Percentiles rank a stretch among this genome's conserved stretches.
Conservation (phyloP, 129 eudicot genomes). For the Kitagawia praeruptora region DNA sequence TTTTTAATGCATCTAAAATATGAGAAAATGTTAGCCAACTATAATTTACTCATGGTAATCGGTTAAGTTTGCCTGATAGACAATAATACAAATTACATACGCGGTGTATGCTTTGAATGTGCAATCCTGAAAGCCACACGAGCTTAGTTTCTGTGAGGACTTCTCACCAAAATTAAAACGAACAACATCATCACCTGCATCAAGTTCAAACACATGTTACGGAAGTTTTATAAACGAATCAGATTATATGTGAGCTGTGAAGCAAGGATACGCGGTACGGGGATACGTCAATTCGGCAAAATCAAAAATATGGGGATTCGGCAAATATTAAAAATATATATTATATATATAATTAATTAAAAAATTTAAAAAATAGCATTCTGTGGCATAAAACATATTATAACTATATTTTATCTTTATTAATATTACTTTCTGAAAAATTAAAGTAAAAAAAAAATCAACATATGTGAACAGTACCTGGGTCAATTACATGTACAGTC, state of each 20-base stretch:
- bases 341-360: too few relatives aligned
- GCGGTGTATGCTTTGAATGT: constrained; percentile 63
- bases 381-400: too few relatives aligned
- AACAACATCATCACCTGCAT: constrained; percentile 85
- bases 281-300: too few relatives aligned
- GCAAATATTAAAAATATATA: too few relatives aligned
- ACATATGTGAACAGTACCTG: too few relatives aligned
- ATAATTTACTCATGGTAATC: background rate
- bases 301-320: too few relatives aligned
- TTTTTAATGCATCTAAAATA: background rate
- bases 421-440: too few relatives aligned
- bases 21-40: background rate
- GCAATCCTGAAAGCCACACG: constrained; percentile 55
- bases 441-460: too few relatives aligned
- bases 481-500: too few relatives aligned
- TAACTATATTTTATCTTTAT: too few relatives aligned
- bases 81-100: constrained; percentile 30
- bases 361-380: too few relatives aligned
- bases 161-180: constrained; percentile 67
- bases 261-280: too few relatives aligned
- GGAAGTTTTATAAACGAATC: background rate
- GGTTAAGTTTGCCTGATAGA: background rate
- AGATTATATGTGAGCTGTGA: background rate
- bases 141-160: constrained; percentile 47
- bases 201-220: constrained; percentile 5